Base-by-base conservation (phyloP, 2,329 filamentous ascomycete genomes). In the Zopfia rhizophila region DNA sequence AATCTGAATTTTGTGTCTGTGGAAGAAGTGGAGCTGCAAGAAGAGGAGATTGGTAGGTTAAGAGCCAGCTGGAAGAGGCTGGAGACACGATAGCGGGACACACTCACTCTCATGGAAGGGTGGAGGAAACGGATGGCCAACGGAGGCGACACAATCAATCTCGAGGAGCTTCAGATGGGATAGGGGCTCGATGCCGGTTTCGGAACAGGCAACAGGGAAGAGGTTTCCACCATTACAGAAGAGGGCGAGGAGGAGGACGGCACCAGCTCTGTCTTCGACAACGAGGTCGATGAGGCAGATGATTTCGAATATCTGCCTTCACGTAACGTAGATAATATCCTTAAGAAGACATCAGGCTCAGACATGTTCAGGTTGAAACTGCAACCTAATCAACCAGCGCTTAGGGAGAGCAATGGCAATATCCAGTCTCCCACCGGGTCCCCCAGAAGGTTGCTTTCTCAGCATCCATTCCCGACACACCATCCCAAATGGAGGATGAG, bases 1-100 rank as follows among this genome's bases (percentile, higher is more conserved):
- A 96, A 96, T 63, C 92, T 92, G 1, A 94, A 91, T 1, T 97
- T 96, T 66, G 92, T 96, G 12, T 89, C 91, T 0, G 83, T 96
- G 17, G 92, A 96, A 63, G 92, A 96, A 69, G 89, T 97, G 4
- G 86, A 93, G 61, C 75, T 90, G 10, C 84, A 91, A 38, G 91
- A 96, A 54, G 87, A 93, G 46, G 91, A 96, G 66, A 96, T 97
- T 53, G 79, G 81, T 40, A 82, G 89, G 33, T 78, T 97, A 36
- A 85, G 89, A 39, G 82, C 87, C 42, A 90, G 90, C 13, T 94
- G 91, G 86, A 88, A 93, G 66, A 90, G 88, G 70, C 95, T 96
- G 89, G 91, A 96, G 70, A 81, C 77, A 17, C 82, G 90, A 38
- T 96, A 92, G 92, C 86, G 84, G 57, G 91, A 96, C 65, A 90